Evolutionary conservation across 257 asterid genomes (phyloP).

Genomic region (Solanum habrochaites): DNA sequence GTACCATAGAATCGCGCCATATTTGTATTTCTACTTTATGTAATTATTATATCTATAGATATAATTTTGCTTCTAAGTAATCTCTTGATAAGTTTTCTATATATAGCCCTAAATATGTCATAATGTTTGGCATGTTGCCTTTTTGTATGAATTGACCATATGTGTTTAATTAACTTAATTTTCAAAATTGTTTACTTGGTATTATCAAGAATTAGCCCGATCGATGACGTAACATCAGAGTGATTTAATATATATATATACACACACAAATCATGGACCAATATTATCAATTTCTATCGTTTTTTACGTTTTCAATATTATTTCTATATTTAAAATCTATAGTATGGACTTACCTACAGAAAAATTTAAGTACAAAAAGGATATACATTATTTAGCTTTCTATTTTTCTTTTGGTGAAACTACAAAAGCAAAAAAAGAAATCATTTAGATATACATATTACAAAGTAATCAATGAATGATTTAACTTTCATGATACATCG

Average conservation of each 20-base stretch:
- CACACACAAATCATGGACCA: too few species aligned
- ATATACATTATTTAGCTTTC: not conserved
- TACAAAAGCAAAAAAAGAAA: not conserved
- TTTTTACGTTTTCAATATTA: not conserved
- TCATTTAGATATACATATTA: not conserved
- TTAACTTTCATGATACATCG: not conserved
- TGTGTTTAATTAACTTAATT: not conserved
- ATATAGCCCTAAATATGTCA: not conserved
- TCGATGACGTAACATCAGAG: not conserved
- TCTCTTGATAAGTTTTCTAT: not conserved
- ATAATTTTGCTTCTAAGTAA: not conserved
- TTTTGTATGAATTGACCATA: not conserved
- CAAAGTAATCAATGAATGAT: not conserved
- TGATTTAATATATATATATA: too few species aligned
- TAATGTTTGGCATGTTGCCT: not conserved
- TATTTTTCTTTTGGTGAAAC: not conserved
- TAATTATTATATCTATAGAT: not conserved
- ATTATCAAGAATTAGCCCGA: not conserved
- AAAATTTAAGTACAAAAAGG: not conserved
- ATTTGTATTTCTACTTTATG: not conserved
- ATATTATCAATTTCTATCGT: not conserved
- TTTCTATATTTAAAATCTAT: too few species aligned
- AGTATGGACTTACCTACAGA: not conserved
- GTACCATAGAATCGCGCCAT: not conserved
- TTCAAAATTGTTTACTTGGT: not conserved